Evolutionary conservation across 2,329 filamentous ascomycete genomes (phyloP), one percentile per base, ranked within the genome.

Genomic region (Hypocrella siamensis): DNA sequence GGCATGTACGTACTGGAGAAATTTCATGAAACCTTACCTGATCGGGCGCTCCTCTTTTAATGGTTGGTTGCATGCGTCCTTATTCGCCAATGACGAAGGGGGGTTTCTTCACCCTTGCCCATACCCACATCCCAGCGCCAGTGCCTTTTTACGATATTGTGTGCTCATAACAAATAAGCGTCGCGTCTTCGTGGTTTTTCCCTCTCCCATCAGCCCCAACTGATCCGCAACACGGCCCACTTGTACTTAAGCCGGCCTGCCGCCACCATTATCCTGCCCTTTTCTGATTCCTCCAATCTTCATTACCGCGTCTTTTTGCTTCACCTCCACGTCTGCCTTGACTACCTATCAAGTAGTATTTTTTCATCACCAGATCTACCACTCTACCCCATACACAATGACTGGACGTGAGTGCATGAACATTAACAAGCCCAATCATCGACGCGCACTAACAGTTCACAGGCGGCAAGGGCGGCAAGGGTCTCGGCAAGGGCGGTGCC

Each of bases 401-500:
- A 77, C 73, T 75, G 73, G 73, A 73, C 73, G 73, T 77, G 70
- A 75, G 73, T 74, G 48, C n/a, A n/a, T n/a, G n/a, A n/a, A n/a
- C n/a, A n/a, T n/a, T 30, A 37, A 29, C 32, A 17, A 18, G 11
- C 7, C 14, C 17, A 26, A 28, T 32, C 28, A 11, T 14, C 5
- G 17, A 31, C 19, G 12, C 33, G 42, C 47, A 54, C 63, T 74
- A 51, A 75, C 63, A 46, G n/a, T 44, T 37, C 40, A 49, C 49
- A 90, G 83, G 83, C 60, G 84, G 84, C 60, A 92, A 93, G 69
- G 85, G 85, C 63, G 86, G 86, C 60, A 93, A 93, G 76, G 86
- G 85, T 60, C 84, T 93, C 64, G 86, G 86, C 61, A 93, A 93
- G 79, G 86, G 86, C 47, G 86, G 86, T 61, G 88, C 88, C 65